phyloP scores from a whole-genome alignment of 805 yeast genomes.

The Yarrowia bubula region DNA sequence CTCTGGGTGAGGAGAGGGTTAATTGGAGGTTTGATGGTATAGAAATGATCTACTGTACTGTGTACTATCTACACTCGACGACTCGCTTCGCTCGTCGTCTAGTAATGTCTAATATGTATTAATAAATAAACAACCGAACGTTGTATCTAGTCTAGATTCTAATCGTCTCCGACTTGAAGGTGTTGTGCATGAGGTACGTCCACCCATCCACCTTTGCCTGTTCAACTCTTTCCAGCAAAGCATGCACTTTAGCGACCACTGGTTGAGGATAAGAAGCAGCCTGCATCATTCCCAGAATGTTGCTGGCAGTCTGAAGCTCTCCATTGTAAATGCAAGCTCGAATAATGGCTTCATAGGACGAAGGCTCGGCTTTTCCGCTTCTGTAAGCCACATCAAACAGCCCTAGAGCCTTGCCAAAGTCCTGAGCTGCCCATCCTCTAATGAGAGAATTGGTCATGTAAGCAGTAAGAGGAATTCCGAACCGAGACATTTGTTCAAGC shows the following conservation, averaged over 20 bases:
- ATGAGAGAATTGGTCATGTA: conserved; percentile 40
- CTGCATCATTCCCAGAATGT: conserved; percentile 34
- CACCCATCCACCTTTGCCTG: not conserved
- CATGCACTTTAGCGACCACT: conserved; percentile 36
- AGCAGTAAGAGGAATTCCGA: conserved; percentile 37
- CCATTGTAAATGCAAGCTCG: conserved; percentile 37
- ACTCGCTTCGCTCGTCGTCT: too few relatives aligned
- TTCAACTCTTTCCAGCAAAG: conserved; percentile 3
- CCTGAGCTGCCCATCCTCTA: conserved; percentile 40
- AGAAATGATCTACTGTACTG: too few relatives aligned
- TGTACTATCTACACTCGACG: too few relatives aligned
- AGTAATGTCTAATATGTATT: conserved; percentile 10
- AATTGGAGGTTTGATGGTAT: too few relatives aligned
- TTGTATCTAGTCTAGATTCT: conserved; percentile 17
- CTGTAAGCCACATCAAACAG: conserved; percentile 36
- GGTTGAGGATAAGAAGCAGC: conserved; percentile 36
- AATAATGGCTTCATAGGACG: conserved; percentile 40
- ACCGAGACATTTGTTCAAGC: conserved; percentile 38
- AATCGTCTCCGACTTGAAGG: conserved; percentile 22
- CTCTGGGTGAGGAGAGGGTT: too few relatives aligned
- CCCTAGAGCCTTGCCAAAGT: conserved; percentile 34
- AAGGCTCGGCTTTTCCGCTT: conserved; percentile 37
- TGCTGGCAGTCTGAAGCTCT: conserved; percentile 32
- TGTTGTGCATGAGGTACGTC: conserved; percentile 24
- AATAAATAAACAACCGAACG: conserved; percentile 26